Evolutionary conservation across 2,329 filamentous ascomycete genomes (phyloP), one percentile per base, ranked within the genome.

Genomic region (Paracamarosporium sp.): DNA sequence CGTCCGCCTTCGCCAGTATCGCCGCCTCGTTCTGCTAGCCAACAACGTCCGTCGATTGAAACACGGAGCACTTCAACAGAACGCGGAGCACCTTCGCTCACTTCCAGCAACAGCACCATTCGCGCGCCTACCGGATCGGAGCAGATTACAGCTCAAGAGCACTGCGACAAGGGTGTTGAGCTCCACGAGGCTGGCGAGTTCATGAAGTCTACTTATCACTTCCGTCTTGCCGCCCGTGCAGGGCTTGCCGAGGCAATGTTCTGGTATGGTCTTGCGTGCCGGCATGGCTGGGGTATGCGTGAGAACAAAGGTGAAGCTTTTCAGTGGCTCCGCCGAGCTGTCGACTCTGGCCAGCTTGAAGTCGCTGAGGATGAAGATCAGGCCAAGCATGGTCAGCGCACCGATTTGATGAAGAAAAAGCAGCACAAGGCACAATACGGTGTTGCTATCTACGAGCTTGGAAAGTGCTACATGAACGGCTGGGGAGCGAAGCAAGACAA

Each of bases 401-500:
- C 88, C 0, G 87, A 92, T 74, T 75, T 87, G 6, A 70, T 86
- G 27, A 91, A 94, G 74, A 86, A 87, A 65, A 95, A 93, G 76
- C 90, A 91, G 5, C 89, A 93, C 61, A 92, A 93, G 70, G 93
- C 93, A 11, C 94, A 98, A 70, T 97, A 98, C 75, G 95, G 94
- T 0, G 83, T 98, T 43, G 95, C 93, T 68, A 93, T 98, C 53
- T 99, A 99, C 68, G 95, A 99, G 79, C 83, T 99, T 24, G 95
- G 95, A 3, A 93, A 97, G 25, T 96, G 92, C 73, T 94, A 98
- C 73, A 93, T 97, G 87, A 97, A 99, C 68, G 95, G 95, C 5
- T 99, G 95, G 95, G 95, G 95, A 15, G 96, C 96, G 36, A 88
- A 94, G 66, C 93, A 96, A 77, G 95, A 99, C 73, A 96, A 95